phyloP scores from a whole-genome alignment of 1,284 basidiomycete species.

The Singerocomus rubriflavus region DNA sequence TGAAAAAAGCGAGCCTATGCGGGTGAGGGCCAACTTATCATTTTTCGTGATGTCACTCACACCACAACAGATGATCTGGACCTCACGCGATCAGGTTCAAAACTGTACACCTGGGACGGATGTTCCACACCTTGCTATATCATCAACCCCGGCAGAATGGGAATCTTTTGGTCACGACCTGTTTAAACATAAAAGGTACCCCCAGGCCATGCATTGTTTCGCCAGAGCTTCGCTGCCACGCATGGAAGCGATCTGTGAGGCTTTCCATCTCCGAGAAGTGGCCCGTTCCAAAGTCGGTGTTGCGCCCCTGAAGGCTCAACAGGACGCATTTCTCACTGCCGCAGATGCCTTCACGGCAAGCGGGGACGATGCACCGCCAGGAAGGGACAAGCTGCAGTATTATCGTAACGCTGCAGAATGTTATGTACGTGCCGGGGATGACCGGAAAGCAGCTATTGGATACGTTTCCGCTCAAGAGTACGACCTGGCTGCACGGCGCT shows the following conservation, averaged over 20 bases:
- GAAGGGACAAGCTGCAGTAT: conserved; percentile 38
- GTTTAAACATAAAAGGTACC: conserved; percentile 54
- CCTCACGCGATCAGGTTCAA: conserved; percentile 40
- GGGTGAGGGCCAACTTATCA: conserved; percentile 36
- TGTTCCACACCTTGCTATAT: conserved; percentile 47
- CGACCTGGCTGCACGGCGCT: conserved; percentile 44
- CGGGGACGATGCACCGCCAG: conserved; percentile 31
- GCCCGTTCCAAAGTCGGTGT: conserved; percentile 34
- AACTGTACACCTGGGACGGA: conserved; percentile 42
- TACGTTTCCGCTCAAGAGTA: conserved; percentile 47
- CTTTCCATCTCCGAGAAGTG: conserved; percentile 43
- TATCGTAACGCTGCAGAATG: conserved; percentile 53
- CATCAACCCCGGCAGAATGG: conserved; percentile 55
- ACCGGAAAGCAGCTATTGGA: conserved; percentile 43
- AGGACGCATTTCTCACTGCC: conserved; percentile 44
- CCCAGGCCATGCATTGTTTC: conserved; percentile 62
- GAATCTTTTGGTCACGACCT: conserved; percentile 46
- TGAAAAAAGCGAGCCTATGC: conserved; percentile 53
- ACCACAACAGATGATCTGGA: conserved; percentile 50
- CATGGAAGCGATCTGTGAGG: conserved; percentile 45
- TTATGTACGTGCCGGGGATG: conserved; percentile 41
- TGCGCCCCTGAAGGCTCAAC: conserved; percentile 20
- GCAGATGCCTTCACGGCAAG: conserved; percentile 48
- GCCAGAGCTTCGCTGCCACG: conserved; percentile 46
- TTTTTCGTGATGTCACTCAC: neutral